A percentile compares a stretch with the other conserved stretches of the same genome.
Conservation (phyloP, 2,329 filamentous ascomycete species). For the Dactylonectria macrodidyma region DNA sequence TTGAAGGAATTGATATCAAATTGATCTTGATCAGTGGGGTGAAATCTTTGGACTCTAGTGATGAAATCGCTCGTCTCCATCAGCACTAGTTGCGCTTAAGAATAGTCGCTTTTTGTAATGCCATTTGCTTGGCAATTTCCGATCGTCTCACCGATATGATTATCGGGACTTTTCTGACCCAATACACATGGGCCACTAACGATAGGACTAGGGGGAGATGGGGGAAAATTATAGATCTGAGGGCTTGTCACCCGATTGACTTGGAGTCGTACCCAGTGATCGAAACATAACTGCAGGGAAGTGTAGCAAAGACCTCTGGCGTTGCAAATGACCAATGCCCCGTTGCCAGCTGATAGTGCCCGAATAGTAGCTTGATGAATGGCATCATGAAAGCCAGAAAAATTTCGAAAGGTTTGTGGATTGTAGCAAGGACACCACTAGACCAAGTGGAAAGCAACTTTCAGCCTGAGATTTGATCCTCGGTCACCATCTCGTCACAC, state of each 20-base stretch:
- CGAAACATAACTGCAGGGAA: not conserved
- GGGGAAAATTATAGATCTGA: not conserved
- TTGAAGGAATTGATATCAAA: not conserved
- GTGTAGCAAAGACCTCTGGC: not conserved
- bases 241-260: not conserved
- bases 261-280: not conserved
- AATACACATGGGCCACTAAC: not conserved
- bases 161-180: not conserved
- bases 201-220: not conserved
- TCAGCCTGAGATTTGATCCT: not conserved
- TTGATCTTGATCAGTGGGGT: not conserved
- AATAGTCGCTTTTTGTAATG: not conserved
- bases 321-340: no score
- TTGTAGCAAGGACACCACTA: no score
- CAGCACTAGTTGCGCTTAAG: not conserved
- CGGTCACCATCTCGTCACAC: not conserved
- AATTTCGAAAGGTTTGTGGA: no score
- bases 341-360: not conserved
- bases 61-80: no score
- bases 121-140: not conserved
- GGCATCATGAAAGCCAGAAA: no score
- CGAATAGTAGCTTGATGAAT: no score
- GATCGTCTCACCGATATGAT: not conserved
- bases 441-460: no score
- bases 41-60: no score